A percentile compares a stretch with the other conserved stretches of the same genome.
These are phyloP conservation scores for Alternaria sp. DNA, from an alignment of 2,329 filamentous ascomycete species.

Conservation along the genomic window DNA sequence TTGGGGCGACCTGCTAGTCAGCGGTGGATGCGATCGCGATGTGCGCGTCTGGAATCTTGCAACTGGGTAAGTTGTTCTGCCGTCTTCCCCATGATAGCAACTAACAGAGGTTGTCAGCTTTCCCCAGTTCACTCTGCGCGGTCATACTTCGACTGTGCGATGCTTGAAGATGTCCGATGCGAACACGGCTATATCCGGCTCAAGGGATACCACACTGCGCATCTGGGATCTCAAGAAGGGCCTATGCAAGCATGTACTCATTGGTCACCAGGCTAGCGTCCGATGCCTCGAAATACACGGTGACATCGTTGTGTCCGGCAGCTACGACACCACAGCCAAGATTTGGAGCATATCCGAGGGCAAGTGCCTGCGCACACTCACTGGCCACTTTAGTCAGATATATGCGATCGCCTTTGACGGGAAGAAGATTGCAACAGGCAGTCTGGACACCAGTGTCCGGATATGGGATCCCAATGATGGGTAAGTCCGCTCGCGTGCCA, in stretches of 20 bases:
- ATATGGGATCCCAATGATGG: slow-evolving; percentile 94
- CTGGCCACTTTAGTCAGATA: slow-evolving; percentile 97
- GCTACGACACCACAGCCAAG: slow-evolving; percentile 94
- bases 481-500: slow-evolving; percentile 58
- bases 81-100: not conserved
- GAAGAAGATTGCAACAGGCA: slow-evolving; percentile 89
- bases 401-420: slow-evolving; percentile 99
- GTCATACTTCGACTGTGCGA: slow-evolving; percentile 94
- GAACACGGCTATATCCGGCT: slow-evolving; percentile 94
- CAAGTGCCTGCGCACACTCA: slow-evolving; percentile 85
- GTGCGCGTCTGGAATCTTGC: slow-evolving; percentile 96
- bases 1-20: slow-evolving; percentile 93
- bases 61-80: slow-evolving; percentile 71
- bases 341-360: slow-evolving; percentile 99
- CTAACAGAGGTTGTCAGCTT: slow-evolving; percentile 28
- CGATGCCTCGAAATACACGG: slow-evolving; percentile 95
- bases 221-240: slow-evolving; percentile 94
- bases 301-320: slow-evolving; percentile 96
- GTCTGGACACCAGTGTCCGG: slow-evolving; percentile 92
- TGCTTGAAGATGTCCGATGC: slow-evolving; percentile 97
- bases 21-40: slow-evolving; percentile 94
- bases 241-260: slow-evolving; percentile 86
- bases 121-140: slow-evolving; percentile 70
- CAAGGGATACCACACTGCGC: slow-evolving; percentile 89
- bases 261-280: slow-evolving; percentile 95